phyloP scores from a whole-genome alignment of 108 stramenopile species.

The Fistulifera pelliculosa region DNA sequence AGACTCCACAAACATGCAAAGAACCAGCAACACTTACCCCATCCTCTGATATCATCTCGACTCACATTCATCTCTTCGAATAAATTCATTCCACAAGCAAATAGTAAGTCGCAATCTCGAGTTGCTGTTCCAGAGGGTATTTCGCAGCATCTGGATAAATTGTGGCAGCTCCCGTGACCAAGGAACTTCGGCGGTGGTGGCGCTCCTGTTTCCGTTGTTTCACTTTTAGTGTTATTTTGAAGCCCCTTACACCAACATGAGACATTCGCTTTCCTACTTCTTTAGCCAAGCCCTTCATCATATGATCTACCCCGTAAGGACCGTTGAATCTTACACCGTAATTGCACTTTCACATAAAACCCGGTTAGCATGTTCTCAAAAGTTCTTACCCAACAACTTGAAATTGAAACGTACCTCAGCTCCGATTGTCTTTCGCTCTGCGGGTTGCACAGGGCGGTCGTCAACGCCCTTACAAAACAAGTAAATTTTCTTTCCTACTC shows the following conservation, averaged over 20 bases:
- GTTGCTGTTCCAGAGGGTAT: slow-evolving; percentile 27
- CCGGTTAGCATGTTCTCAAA: no score
- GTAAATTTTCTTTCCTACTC: slow-evolving; percentile 63
- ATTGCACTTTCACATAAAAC: slow-evolving; percentile 45
- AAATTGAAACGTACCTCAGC: slow-evolving; percentile 54
- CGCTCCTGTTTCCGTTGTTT: slow-evolving; percentile 70
- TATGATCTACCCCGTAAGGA: slow-evolving; percentile 66
- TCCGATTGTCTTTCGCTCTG: slow-evolving; percentile 79
- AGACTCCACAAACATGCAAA: no score
- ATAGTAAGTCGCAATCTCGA: slow-evolving; percentile 41
- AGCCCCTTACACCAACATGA: slow-evolving; percentile 45
- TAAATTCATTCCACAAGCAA: slow-evolving; percentile 38
- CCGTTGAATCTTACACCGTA: slow-evolving; percentile 89
- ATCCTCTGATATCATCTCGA: slow-evolving; percentile 73
- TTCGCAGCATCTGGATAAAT: slow-evolving; percentile 49
- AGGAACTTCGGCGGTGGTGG: slow-evolving; percentile 50
- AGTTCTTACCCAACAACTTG: not conserved
- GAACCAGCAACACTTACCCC: slow-evolving; percentile 5
- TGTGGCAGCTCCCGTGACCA: slow-evolving; percentile 84
- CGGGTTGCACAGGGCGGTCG: slow-evolving; percentile 67
- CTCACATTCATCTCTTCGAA: slow-evolving; percentile 47
- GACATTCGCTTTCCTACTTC: slow-evolving; percentile 79
- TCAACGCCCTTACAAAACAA: slow-evolving; percentile 71
- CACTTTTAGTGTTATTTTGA: slow-evolving; percentile 73
- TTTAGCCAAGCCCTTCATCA: slow-evolving; percentile 67